Conservation (phyloP, 2,329 filamentous ascomycete species). For the Epichloe festucae region DNA sequence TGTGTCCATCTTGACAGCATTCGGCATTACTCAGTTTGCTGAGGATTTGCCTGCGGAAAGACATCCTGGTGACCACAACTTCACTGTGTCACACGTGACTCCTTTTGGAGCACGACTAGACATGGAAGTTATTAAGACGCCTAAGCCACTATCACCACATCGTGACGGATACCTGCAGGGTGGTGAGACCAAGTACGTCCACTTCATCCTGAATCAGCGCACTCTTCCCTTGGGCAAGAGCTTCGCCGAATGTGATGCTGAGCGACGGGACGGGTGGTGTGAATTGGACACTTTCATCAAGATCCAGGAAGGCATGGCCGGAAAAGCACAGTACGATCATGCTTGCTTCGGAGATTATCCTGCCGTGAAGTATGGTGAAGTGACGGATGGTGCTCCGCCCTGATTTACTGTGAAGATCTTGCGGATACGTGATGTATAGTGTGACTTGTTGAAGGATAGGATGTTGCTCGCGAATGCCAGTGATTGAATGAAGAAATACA, state of each 20-base stretch:
- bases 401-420: not conserved
- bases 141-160: conserved; percentile 44
- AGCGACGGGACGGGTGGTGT: conserved; percentile 63
- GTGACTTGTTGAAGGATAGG: too few relatives aligned
- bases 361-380: conserved; percentile 23
- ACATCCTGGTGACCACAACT: conserved; percentile 44
- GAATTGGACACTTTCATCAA: conserved; percentile 55
- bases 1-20: conserved; percentile 54
- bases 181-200: conserved; percentile 52
- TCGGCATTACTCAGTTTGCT: conserved; percentile 58
- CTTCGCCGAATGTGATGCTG: conserved; percentile 48
- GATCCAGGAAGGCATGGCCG: conserved; percentile 45
- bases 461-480: too few relatives aligned
- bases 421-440: too few relatives aligned
- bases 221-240: conserved; percentile 57
- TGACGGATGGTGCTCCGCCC: conserved; percentile 24
- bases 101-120: conserved; percentile 62
- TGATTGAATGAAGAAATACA: too few relatives aligned
- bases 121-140: conserved; percentile 60
- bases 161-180: conserved; percentile 40
- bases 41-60: conserved; percentile 41
- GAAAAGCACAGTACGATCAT: conserved; percentile 47
- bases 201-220: conserved; percentile 62
- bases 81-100: conserved; percentile 54
- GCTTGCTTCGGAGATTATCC: conserved; percentile 49